phyloP scores from a whole-genome alignment of 257 asterid species.

The Verbascum thapsus region DNA sequence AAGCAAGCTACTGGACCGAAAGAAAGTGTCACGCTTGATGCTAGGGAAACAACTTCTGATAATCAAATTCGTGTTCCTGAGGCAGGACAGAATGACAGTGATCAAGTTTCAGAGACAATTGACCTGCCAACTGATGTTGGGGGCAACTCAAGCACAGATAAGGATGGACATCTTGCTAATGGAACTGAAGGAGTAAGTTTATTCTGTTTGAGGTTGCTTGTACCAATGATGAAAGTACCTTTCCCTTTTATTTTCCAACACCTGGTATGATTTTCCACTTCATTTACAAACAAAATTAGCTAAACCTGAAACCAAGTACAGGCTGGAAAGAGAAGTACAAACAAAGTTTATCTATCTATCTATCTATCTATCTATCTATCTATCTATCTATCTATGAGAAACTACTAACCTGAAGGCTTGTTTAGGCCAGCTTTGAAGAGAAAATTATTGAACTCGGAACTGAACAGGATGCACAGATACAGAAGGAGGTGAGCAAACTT shows the following conservation, averaged over 20 bases:
- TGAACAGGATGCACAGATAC: conserved; percentile 46
- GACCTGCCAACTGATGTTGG: conserved; percentile 29
- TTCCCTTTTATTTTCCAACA: neutral
- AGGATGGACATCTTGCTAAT: conserved; percentile 36
- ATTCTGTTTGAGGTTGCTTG: conserved; percentile 17
- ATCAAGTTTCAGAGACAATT: conserved; percentile 25
- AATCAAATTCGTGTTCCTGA: conserved; percentile 37
- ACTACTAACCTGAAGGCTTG: conserved; percentile 36
- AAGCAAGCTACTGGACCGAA: conserved; percentile 47
- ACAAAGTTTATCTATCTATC: conserved; percentile 24
- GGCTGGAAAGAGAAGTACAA: conserved; percentile 55
- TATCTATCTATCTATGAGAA: conserved; percentile 27
- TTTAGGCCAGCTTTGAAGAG: conserved; percentile 48
- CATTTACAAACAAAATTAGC: conserved; percentile 38
- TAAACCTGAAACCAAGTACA: conserved; percentile 38
- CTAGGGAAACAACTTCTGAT: conserved; percentile 38
- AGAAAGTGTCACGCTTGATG: conserved; percentile 45
- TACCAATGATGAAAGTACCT: conserved; percentile 13
- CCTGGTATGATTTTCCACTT: conserved; percentile 14
- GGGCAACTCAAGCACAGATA: conserved; percentile 28
- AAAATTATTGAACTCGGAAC: conserved; percentile 46
- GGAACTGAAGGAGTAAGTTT: conserved; percentile 46
- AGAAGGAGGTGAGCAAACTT: conserved; percentile 47
- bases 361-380: conserved; percentile 22
- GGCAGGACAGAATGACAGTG: conserved; percentile 21